Evolutionary conservation across 148 eudicot species (phyloP), one percentile per base, ranked within the genome.

Genomic region (Rhododendron vialii): DNA sequence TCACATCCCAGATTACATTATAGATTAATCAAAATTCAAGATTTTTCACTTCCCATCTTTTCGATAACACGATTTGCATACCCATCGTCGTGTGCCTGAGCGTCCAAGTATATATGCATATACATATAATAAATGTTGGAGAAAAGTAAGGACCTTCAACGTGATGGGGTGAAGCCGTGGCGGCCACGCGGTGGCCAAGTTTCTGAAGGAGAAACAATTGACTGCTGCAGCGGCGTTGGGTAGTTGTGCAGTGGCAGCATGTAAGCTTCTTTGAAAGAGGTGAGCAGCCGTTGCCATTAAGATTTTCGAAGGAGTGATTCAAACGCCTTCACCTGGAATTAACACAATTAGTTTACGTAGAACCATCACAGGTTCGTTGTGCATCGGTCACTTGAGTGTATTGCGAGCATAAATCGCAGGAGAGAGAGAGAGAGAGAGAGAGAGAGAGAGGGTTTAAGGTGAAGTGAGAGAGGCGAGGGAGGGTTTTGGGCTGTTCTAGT

Each of bases 241-340:
- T 14, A 14, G 76, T 38, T 28, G 76, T 71, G 76, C 30, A 14
- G 41, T 35, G n/a, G 83, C 36, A 20, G 75, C 73, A 51, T 83
- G 78, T 41, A 88, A 79, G 67, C 84, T 71, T 73, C 84, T 86
- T 26, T 79, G 88, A 33, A 86, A 65, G 59, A 50, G 84, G 4
- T 76, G 85, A 41, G 85, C 83, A 11, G 73, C 28, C 80, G 74
- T 48, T 55, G 88, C 88, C 91, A 88, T 89, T 86, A 84, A 79
- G 51, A 86, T 78, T 84, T 48, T 85, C 78, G 33, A 83, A 47
- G 51, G 83, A 83, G 18, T 78, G 80, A 50, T 80, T 80, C 84
- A 85, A 26, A 41, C 48, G 17, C 81, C 65, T 13, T 38, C 73
- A 71, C 82, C 88, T 86, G 77, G 18, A 75, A 41, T 20, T 76